These are phyloP conservation scores for Noccaea caerulescens DNA, from an alignment of 345 rosid species.

Conservation along the genomic window DNA sequence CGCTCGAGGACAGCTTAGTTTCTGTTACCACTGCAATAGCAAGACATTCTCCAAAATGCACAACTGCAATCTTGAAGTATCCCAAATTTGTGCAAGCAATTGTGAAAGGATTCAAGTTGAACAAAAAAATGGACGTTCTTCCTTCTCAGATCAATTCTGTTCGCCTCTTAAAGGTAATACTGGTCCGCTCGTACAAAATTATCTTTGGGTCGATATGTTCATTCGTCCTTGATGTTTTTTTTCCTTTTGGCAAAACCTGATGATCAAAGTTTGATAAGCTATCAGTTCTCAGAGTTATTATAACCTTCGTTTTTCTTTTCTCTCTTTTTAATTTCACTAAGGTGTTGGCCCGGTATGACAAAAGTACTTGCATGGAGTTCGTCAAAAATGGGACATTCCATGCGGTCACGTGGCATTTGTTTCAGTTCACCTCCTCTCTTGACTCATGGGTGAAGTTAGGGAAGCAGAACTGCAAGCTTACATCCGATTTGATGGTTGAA, in stretches of 20 bases:
- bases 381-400: constrained; percentile 58
- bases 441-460: constrained; percentile 75
- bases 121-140: constrained; percentile 47
- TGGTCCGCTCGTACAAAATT: constrained; percentile 4
- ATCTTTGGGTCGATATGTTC: constrained; percentile 2
- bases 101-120: constrained; percentile 62
- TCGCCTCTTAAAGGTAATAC: constrained; percentile 69
- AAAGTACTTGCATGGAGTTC: constrained; percentile 59
- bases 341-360: constrained; percentile 78
- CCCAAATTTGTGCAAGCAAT: constrained; percentile 68
- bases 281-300: constrained; percentile 16
- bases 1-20: constrained; percentile 65
- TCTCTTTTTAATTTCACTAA: constrained; percentile 37
- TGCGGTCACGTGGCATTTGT: constrained; percentile 73
- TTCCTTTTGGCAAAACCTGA: constrained; percentile 7
- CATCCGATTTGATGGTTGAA: constrained; percentile 76
- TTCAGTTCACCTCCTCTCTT: constrained; percentile 61
- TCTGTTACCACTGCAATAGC: constrained; percentile 74
- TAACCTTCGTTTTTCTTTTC: constrained; percentile 21
- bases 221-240: background rate
- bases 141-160: constrained; percentile 68
- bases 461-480: constrained; percentile 69
- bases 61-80: constrained; percentile 70
- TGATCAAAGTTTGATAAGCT: constrained; percentile 23
- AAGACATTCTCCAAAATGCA: constrained; percentile 87